These are phyloP conservation scores for Oenanthe sinensis DNA, from an alignment of 129 eudicot genomes.

Conservation along the genomic window DNA sequence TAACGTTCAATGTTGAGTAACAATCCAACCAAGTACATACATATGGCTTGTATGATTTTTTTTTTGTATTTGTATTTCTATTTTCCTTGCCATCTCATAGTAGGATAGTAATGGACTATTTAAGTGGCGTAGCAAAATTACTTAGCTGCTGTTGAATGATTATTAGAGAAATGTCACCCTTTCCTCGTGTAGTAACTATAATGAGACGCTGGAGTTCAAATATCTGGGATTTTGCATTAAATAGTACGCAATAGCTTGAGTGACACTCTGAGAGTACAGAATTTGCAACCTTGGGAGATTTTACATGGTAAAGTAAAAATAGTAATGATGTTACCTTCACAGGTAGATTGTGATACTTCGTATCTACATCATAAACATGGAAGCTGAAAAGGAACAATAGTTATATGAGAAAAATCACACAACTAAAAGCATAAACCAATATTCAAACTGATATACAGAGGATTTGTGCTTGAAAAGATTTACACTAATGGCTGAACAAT, in stretches of 20 bases:
- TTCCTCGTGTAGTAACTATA: background rate
- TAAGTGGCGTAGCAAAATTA: background rate
- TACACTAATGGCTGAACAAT: slow-evolving; percentile 78
- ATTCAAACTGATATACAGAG: background rate
- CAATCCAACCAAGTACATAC: too few species aligned
- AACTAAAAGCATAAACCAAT: slow-evolving; percentile 6
- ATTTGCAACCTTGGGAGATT: background rate
- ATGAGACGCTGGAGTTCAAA: background rate
- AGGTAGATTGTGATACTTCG: slow-evolving; percentile 64
- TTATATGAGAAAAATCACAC: background rate
- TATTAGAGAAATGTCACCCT: background rate
- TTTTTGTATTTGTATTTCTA: background rate
- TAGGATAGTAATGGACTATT: background rate
- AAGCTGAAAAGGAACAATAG: slow-evolving; percentile 49
- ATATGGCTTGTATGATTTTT: background rate
- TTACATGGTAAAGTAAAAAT: background rate
- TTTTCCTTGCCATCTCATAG: background rate
- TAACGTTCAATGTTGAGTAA: too few species aligned
- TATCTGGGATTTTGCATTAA: background rate
- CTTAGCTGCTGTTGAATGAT: background rate
- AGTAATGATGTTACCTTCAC: slow-evolving; percentile 50
- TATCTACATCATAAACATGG: slow-evolving; percentile 82
- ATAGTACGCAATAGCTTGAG: background rate
- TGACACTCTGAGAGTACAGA: background rate
- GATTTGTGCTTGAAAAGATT: slow-evolving; percentile 16